These are phyloP conservation scores for Boletus vinaceobasis DNA, from an alignment of 768 basidiomycete species.

Conservation along the genomic window DNA sequence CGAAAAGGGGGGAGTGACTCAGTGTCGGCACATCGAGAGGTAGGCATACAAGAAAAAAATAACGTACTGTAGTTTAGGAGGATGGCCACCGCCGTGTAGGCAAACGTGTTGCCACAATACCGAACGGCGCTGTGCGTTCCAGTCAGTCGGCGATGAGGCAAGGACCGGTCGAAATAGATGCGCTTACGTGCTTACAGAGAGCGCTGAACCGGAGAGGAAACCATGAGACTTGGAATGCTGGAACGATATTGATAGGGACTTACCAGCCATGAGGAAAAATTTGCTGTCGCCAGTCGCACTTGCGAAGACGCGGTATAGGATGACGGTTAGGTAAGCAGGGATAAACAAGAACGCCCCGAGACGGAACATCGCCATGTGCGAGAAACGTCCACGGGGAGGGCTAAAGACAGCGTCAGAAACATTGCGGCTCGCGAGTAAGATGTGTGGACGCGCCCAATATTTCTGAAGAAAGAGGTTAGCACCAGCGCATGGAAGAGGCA, in stretches of 20 bases:
- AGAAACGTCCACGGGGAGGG: conserved; percentile 78
- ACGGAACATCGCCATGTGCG: conserved; percentile 87
- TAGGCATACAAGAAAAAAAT: neutral
- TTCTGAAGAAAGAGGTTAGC: conserved; percentile 35
- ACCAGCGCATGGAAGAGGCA: neutral
- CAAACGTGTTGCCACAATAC: conserved; percentile 85
- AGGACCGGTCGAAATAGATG: neutral
- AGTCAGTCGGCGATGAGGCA: neutral
- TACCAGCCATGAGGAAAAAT: conserved; percentile 77
- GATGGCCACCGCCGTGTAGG: conserved; percentile 87
- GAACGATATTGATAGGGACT: conserved; percentile 23
- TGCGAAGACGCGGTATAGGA: conserved; percentile 70
- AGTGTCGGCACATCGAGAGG: neutral
- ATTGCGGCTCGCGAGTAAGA: neutral
- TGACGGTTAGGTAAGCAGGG: conserved; percentile 82
- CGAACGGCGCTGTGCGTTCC: conserved; percentile 62
- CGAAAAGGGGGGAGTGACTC: neutral
- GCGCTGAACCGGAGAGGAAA: conserved; percentile 39
- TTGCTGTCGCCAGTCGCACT: conserved; percentile 68
- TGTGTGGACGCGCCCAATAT: conserved; percentile 51
- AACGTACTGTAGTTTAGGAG: conserved; percentile 79
- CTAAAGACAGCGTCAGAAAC: conserved; percentile 35
- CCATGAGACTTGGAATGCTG: neutral
- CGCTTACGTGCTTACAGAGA: conserved; percentile 79
- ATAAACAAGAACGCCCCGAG: conserved; percentile 83